Evolutionary conservation across 2,329 filamentous ascomycete species (phyloP), one percentile per base, ranked within the genome.

Genomic region (Curvularia spicifera): DNA sequence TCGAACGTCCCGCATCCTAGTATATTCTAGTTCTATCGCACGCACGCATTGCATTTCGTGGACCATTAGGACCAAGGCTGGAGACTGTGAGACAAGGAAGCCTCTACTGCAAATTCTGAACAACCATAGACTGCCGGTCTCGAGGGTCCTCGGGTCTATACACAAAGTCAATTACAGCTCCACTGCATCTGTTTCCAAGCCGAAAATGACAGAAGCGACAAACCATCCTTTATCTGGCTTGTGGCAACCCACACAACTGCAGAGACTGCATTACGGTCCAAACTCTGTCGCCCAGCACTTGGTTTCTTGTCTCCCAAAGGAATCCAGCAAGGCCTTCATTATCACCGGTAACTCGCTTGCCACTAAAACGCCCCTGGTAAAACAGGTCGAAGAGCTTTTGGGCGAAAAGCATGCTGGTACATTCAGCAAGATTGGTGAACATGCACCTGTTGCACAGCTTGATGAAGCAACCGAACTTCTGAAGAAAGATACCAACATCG

Each of bases 341-440:
- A 80, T 86, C 44, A 86, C 84, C 0, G 83, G 83, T 24, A 76
- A 72, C 42, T 85, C 83, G 0, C 78, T 86, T 6, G 81, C 82
- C 6, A 82, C 71, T 42, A 86, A 85, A 64, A 86, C 84, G 0
- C 74, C 78, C 0, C 75, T 86, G 7, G 79, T 86, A 60, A 78
- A 80, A 53, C 74, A 82, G 48, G 78, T 85, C 15, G 83, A 86
- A 71, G 61, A 76, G 10, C 71, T 83, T 0, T 75, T 86, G 0
- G 79, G 78, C 5, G 64, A 72, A 31, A 74, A 72, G 43, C 82
- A 84, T 65, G 83, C 82, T 2, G 82, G 82, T 57, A 86, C 84
- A 0, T 86, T 85, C 67, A 76, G 76, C 61, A 81, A 81, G 63
- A 85, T 86, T 57, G 80, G 80, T 48, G 80, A 85, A 63, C 84